Evolutionary conservation across 352 stramenopile genomes (phyloP), one percentile per base, ranked within the genome.

Genomic region (Globisporangium orthogonon): DNA sequence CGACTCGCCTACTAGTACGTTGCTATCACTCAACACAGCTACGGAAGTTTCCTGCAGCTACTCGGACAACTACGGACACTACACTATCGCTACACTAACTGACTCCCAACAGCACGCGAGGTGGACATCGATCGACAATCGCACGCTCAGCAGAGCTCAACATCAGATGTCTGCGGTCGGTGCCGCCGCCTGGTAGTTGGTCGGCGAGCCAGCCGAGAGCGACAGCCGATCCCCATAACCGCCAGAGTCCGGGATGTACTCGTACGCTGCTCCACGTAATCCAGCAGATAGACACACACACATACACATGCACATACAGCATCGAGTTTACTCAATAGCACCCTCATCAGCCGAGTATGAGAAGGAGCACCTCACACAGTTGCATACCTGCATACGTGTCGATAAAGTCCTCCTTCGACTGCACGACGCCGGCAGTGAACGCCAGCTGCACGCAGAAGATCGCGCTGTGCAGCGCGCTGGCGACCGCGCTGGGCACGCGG

Each of bases 321-420:
- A 23, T 43, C 7, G 23, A 23, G 23, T 23, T 23, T 23, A 23
- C 23, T 23, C 23, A 23, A 23, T 23, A 23, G 23, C 23, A 23
- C 1, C 23, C 23, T 23, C 23, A 23, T 23, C 23, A 23, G 23
- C 23, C 23, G 23, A 23, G 23, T 1, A 23, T 23, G 23, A 23
- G 23, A 23, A 23, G 23, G 23, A 23, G 23, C 23, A 23, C 23
- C 23, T 23, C 23, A 23, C 23, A 23, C 23, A 23, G 23, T 23
- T 44, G 9, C 71, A 18, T 56, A 92, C 83, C 83, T 47, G 83
- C 83, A 48, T 91, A 93, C 0, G 83, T 93, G 52, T 93, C 83
- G 43, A 93, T 93, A 15, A 90, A 78, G 61, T 89, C 83, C 66
- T 93, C 80, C 63, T 89, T 90, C 10, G 74, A 84, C 60, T 87